Conservation (phyloP, 2,329 filamentous ascomycete genomes). For the Ceratocystis huliohia region DNA sequence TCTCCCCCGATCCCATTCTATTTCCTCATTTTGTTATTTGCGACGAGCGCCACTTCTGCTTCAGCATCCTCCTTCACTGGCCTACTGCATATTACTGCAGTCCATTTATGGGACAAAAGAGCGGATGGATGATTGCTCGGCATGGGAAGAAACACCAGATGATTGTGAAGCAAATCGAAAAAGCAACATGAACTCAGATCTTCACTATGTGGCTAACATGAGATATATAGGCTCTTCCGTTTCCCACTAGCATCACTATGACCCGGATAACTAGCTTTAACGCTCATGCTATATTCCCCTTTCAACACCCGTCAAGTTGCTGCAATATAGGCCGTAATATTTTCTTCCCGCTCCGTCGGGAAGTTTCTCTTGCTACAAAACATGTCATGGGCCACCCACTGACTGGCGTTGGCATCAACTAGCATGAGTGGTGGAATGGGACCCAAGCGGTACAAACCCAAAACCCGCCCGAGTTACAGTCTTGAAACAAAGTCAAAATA, state of each 20-base stretch:
- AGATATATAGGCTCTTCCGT: not conserved
- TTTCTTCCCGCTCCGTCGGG: not conserved
- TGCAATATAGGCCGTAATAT: not conserved
- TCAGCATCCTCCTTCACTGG: not conserved
- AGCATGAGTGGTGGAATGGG: conserved; percentile 1
- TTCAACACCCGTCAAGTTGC: not conserved
- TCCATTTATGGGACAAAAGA: not conserved
- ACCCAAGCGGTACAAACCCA: not conserved
- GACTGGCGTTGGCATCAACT: conserved; percentile 1
- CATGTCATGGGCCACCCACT: not conserved
- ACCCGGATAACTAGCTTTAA: not conserved
- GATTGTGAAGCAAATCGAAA: not conserved
- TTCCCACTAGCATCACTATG: not conserved
- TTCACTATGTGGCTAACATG: not conserved
- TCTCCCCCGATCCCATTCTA: not conserved
- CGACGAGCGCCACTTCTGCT: not conserved
- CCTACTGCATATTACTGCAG: not conserved
- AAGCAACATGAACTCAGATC: not conserved
- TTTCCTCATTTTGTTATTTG: not conserved
- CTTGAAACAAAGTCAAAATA: conserved; percentile 7
- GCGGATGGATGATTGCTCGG: not conserved
- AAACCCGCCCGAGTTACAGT: not conserved
- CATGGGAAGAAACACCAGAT: not conserved
- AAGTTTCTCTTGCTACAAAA: conserved; percentile 7
- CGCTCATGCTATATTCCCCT: not conserved